These are phyloP conservation scores for Monosporascus sp. DNA, from an alignment of 2,329 filamentous ascomycete genomes.

Conservation along the genomic window DNA sequence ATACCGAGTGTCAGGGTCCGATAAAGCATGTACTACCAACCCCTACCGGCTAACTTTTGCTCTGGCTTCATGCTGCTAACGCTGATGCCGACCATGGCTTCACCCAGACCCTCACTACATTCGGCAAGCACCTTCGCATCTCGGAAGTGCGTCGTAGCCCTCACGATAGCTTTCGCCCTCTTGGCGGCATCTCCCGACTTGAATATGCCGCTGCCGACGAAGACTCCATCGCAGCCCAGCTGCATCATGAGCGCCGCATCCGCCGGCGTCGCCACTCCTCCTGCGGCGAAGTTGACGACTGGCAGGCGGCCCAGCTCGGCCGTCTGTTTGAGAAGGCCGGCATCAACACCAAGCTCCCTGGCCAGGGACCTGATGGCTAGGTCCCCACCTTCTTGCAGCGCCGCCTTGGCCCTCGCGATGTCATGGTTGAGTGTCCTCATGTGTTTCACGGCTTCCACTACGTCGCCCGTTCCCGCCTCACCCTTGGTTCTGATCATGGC, in stretches of 20 bases:
- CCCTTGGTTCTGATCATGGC: slow-evolving; percentile 99
- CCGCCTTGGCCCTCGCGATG: slow-evolving; percentile 74
- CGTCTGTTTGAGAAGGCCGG: slow-evolving; percentile 75
- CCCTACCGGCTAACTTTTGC: slow-evolving; percentile 79
- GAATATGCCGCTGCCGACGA: slow-evolving; percentile 96
- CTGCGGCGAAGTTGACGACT: slow-evolving; percentile 96
- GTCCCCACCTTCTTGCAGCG: slow-evolving; percentile 54
- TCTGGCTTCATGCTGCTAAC: slow-evolving; percentile 69
- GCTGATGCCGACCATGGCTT: slow-evolving; percentile 97
- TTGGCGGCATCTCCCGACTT: slow-evolving; percentile 89
- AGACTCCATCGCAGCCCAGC: slow-evolving; percentile 94
- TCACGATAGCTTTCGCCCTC: slow-evolving; percentile 90
- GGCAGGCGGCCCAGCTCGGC: slow-evolving; percentile 83
- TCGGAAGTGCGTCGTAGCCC: slow-evolving; percentile 85
- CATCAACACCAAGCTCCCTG: slow-evolving; percentile 75
- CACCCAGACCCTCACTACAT: slow-evolving; percentile 83
- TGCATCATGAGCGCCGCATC: slow-evolving; percentile 99
- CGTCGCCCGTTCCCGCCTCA: slow-evolving; percentile 93
- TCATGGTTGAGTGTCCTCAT: slow-evolving; percentile 86
- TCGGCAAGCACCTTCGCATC: slow-evolving; percentile 83
- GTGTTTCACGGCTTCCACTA: slow-evolving; percentile 93
- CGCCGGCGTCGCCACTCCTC: slow-evolving; percentile 97
- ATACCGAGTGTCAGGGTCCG: no score
- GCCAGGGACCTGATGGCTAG: slow-evolving; percentile 64
- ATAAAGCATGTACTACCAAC: slow-evolving; percentile 57